phyloP scores from a whole-genome alignment of 495 filamentous ascomycete species.

The Glutinoglossum americanum region DNA sequence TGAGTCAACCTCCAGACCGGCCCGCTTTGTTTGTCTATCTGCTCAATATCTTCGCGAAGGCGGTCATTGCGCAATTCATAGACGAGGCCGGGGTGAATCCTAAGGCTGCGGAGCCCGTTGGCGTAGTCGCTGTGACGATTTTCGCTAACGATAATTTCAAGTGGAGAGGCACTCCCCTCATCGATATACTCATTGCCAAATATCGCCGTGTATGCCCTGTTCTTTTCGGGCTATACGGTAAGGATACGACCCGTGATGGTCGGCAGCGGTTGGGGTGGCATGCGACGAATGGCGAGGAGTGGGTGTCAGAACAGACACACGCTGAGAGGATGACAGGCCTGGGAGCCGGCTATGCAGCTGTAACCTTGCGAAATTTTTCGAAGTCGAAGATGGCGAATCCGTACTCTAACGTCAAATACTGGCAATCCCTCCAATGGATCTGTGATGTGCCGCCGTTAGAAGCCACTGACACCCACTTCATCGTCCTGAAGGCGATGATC shows the following conservation, averaged over 20 bases:
- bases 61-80: slow-evolving; percentile 50
- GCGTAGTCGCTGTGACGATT: slow-evolving; percentile 48
- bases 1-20: slow-evolving; percentile 27
- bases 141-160: slow-evolving; percentile 45
- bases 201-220: slow-evolving; percentile 62
- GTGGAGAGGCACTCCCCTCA: slow-evolving; percentile 49
- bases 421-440: slow-evolving; percentile 50
- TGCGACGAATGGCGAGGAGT: slow-evolving; percentile 29
- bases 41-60: slow-evolving; percentile 66
- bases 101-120: slow-evolving; percentile 60
- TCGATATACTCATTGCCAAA: slow-evolving; percentile 80
- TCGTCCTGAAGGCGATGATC: slow-evolving; percentile 58
- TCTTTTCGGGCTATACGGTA: slow-evolving; percentile 64
- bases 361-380: slow-evolving; percentile 62
- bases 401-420: slow-evolving; percentile 60
- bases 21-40: slow-evolving; percentile 62
- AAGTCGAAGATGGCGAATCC: slow-evolving; percentile 45
- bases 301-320: slow-evolving; percentile 43
- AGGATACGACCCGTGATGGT: slow-evolving; percentile 50
- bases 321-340: slow-evolving; percentile 67
- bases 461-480: slow-evolving; percentile 54
- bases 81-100: slow-evolving; percentile 49
- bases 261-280: slow-evolving; percentile 56
- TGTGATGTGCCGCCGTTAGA: slow-evolving; percentile 43
- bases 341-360: slow-evolving; percentile 59